phyloP scores from a whole-genome alignment of 2,329 filamentous ascomycete species.

The Penicillium sp. region DNA sequence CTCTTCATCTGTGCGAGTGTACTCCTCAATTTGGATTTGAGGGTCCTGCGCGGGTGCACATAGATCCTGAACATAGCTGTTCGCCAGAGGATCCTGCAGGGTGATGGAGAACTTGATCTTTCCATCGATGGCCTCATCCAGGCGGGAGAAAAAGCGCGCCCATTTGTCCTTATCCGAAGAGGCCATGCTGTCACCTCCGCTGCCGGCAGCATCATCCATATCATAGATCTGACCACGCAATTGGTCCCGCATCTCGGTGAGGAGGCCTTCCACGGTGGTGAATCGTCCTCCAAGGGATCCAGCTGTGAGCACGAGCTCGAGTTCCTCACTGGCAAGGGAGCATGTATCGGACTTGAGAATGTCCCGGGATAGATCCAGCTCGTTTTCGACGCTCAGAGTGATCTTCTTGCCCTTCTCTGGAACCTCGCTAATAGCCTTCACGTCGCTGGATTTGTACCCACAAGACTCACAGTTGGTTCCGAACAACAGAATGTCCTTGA shows the following conservation, averaged over 20 bases:
- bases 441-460: conserved; percentile 92
- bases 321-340: conserved; percentile 78
- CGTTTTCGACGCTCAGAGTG: conserved; percentile 66
- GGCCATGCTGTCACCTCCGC: conserved; percentile 76
- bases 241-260: conserved; percentile 90
- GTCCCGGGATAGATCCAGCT: conserved; percentile 78
- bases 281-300: conserved; percentile 81
- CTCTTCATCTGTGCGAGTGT: conserved; percentile 83
- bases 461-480: conserved; percentile 79
- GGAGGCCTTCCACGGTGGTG: conserved; percentile 90
- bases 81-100: conserved; percentile 82
- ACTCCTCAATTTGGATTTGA: conserved; percentile 76
- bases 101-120: conserved; percentile 77
- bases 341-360: conserved; percentile 97
- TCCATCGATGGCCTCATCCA: conserved; percentile 76
- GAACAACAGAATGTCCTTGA: conserved; percentile 96
- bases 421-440: conserved; percentile 93
- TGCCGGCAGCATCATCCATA: conserved; percentile 57
- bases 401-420: conserved; percentile 83
- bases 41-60: conserved; percentile 75
- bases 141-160: conserved; percentile 73
- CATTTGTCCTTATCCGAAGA: conserved; percentile 66
- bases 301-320: conserved; percentile 74
- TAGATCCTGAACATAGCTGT: conserved; percentile 90
- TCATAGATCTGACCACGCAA: conserved; percentile 86